Base-by-base conservation (phyloP, 2,329 filamentous ascomycete genomes). In the Aureobasidium namibiae region DNA sequence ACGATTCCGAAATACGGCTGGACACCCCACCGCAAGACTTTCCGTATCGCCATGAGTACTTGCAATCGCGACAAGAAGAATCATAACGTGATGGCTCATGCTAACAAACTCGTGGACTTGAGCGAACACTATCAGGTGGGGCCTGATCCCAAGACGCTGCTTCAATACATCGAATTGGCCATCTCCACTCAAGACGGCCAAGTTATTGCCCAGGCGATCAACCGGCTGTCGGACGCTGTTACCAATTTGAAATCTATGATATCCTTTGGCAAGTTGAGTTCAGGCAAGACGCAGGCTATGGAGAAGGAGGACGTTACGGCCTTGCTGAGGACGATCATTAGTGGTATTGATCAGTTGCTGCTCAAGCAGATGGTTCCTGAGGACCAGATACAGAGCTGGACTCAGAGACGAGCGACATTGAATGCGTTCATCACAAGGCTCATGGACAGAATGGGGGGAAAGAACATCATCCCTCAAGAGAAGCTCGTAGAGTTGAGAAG, bases 11-110 rank as follows among this genome's bases (percentile, higher is more conserved):
- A 67, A 3, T 66, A 61, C 11, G 66, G 72, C 69, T 34, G 73
- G 33, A 56, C 60, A 14, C 68, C 72, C 0, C 66, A 59, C 21
- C 66, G 66, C 14, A 81, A 80, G 60, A 84, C 83, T 10, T 89
- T 91, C 74, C 82, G 83, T 56, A 81, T 90, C 48, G 90, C 87
- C 57, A 84, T 96, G 76, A 80, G 81, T 63, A 80, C 84, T 5
- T 96, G 91, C 71, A 75, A 83, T 24, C 82, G 86, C 60, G 90
- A 96, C 75, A 87, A 85, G 67, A 84, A 85, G 59, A 96, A 95
- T 70, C 77, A 71, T n/a, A 81, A 86, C 56, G 82, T 83, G 23
- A 81, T 95, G 63, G 73, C 76, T 3, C 80, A 87, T 64, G 87
- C 89, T 4, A 82, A 78, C 53, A 72, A 77, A 53, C 77, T 95